Conservation (phyloP, 2,329 filamentous ascomycete species). For the Colletotrichum tamarilloi region DNA sequence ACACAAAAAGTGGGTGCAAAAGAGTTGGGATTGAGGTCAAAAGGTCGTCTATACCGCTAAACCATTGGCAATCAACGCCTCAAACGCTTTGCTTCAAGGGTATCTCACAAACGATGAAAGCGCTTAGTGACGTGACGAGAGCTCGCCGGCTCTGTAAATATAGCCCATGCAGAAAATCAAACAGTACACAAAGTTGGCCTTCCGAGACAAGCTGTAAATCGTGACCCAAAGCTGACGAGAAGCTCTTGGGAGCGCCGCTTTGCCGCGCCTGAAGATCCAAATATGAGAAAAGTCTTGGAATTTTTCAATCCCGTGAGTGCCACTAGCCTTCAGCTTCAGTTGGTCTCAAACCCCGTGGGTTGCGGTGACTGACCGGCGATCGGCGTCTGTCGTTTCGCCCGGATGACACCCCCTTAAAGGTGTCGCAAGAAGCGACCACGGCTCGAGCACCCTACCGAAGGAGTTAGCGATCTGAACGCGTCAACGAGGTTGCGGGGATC, state of each 20-base stretch:
- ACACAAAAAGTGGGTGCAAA: not conserved
- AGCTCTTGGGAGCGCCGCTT: not conserved
- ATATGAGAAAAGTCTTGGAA: not conserved
- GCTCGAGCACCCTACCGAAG: conserved; percentile 34
- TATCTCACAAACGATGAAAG: conserved; percentile 22
- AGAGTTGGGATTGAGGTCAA: not conserved
- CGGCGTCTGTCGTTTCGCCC: not conserved
- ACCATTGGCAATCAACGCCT: not conserved
- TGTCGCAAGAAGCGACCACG: conserved; percentile 37
- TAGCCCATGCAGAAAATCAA: not conserved
- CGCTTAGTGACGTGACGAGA: not conserved
- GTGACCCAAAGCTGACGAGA: not conserved
- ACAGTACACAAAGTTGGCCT: not conserved
- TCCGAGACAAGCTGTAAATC: not conserved
- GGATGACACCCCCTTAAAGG: conserved; percentile 10
- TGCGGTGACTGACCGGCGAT: not conserved
- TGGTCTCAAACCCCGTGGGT: not conserved
- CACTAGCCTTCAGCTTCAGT: not conserved
- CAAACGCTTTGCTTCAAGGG: conserved; percentile 23
- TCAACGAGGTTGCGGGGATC: conserved; percentile 27
- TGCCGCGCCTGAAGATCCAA: not conserved
- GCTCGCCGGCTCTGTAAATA: not conserved
- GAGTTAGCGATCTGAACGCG: conserved; percentile 7
- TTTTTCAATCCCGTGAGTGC: not conserved
- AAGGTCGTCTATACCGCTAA: conserved; percentile 2